These are phyloP conservation scores for Crassisporium funariophilum DNA, from an alignment of 768 basidiomycete species.

Conservation along the genomic window DNA sequence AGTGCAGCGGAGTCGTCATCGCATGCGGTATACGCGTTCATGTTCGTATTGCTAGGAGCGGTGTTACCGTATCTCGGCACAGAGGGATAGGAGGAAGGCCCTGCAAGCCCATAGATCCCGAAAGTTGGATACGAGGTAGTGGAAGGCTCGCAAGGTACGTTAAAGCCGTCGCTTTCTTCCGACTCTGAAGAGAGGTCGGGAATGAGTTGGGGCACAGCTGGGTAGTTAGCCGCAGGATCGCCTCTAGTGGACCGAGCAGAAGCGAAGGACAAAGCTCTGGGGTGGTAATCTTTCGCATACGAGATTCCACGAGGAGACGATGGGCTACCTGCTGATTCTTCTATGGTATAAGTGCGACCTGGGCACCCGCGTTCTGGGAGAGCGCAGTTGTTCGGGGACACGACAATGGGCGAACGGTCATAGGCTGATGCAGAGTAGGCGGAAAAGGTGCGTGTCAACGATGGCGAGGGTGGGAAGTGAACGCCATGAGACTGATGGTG, in stretches of 20 bases:
- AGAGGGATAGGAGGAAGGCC: constrained; percentile 17
- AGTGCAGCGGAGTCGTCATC: constrained; percentile 23
- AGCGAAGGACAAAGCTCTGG: constrained; percentile 37
- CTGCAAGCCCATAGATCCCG: constrained; percentile 30
- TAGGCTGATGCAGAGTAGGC: constrained; percentile 65
- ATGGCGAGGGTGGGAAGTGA: constrained; percentile 56
- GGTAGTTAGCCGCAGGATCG: constrained; percentile 19
- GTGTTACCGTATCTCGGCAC: constrained; percentile 14
- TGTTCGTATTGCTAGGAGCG: constrained; percentile 11
- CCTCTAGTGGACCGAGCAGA: constrained; percentile 9
- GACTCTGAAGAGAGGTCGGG: constrained; percentile 66
- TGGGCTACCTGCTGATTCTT: constrained; percentile 31
- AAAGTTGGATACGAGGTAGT: constrained; percentile 4
- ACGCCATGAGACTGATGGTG: constrained; percentile 35
- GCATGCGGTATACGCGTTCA: constrained; percentile 17
- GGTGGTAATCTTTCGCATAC: constrained; percentile 45
- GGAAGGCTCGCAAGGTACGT: constrained; percentile 27
- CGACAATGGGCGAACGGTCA: constrained; percentile 80
- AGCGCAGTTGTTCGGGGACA: constrained; percentile 70
- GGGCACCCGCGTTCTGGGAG: constrained; percentile 81
- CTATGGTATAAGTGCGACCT: constrained; percentile 65
- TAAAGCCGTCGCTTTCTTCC: constrained; percentile 63
- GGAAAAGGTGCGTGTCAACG: constrained; percentile 50
- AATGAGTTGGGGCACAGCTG: constrained; percentile 50
- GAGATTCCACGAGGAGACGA: constrained; percentile 20